Evolutionary conservation across 352 stramenopile genomes (phyloP), one percentile per base, ranked within the genome.

Genomic region (Salisapilia sapeloensis): DNA sequence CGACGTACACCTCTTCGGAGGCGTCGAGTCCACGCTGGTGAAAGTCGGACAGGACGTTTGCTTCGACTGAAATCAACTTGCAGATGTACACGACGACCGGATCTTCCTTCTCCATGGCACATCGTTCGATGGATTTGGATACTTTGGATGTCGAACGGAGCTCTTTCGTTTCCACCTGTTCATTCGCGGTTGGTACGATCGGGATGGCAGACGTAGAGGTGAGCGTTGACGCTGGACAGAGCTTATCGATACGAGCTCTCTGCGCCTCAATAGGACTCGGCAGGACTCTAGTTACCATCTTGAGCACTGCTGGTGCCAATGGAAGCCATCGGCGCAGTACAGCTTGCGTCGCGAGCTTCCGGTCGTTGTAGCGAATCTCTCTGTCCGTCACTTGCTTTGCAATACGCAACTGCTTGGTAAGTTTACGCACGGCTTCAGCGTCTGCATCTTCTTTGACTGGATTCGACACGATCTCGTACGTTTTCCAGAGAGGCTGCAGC

Each of bases 291-390:
- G 84, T 85, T 5, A 95, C 82, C 81, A 95, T 94, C 25, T 78
- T 78, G 27, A 96, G 48, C 12, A 96, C 80, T 0, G 76, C 66
- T 0, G 71, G 53, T 0, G 85, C 63, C 9, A 96, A 40, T 12
- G 86, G 86, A 22, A 96, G 54, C 86, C 86, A 96, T 29, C 80
- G 71, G 29, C 78, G 67, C 69, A 95, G 89, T 6, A 94, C 56
- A 0, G 48, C 50, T 38, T 82, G 65, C 12, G 70, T 66, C 9
- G 56, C 52, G 33, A 56, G 41, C 25, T 65, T 72, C 10, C 67
- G 69, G 35, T 89, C 70, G 10, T 51, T 60, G 29, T 78, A 54
- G 35, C 71, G 70, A 19, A 92, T 43, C 19, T 87, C 77, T 1
- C 74, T 55, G 28, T 84, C 74, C 0, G 50, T 63, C 9, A 92